Base-by-base conservation (phyloP, 2,329 filamentous ascomycete species). In the Davidsoniella australis region DNA sequence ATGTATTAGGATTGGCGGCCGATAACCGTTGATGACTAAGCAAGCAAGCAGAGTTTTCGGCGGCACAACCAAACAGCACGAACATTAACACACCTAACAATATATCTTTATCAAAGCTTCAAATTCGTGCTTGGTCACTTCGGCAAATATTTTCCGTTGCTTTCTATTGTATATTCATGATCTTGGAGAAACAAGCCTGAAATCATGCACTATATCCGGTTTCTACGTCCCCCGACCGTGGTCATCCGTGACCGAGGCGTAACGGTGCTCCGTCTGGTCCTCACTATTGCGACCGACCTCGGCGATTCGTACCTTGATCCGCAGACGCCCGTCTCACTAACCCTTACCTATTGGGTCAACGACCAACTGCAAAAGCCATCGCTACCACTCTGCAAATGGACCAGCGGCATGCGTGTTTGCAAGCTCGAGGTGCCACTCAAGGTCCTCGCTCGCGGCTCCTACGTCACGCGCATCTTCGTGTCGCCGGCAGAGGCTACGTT, bases 241-340 rank as follows among this genome's bases (percentile, higher is more conserved):
- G 38, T 37, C 39, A 53, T 53, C 47, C 51, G 51, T 10, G 51
- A 50, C 24, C 47, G 38, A 16, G 51, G 51, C 52, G 52, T 55
- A 42, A 55, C 55, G 52, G 55, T 62, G 56, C 56, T 72, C 6
- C 64, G 66, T 45, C 57, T 77, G 3, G 62, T 73, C 1, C 61
- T 78, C 53, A 69, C 72, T 52, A 68, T 78, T 55, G 75, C 71
- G 9, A 77, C 73, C 10, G 73, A 78, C 52, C 64, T 77, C 1
- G 71, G 73, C 29, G 74, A 78, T 56, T 64, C 70, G 0, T 73
- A 73, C 45, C 65, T 77, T 9, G 61, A 56, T n/a, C 68, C 70
- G 0, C 60, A 63, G 12, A 57, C 59, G 16, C 65, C 71, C 4
- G 52, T 76, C n/a, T 61, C 64, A 12, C 60, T 77, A 2, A 58